Evolutionary conservation across 208 protist genomes (phyloP).

Genomic region (Wallacemonas collosoma): DNA sequence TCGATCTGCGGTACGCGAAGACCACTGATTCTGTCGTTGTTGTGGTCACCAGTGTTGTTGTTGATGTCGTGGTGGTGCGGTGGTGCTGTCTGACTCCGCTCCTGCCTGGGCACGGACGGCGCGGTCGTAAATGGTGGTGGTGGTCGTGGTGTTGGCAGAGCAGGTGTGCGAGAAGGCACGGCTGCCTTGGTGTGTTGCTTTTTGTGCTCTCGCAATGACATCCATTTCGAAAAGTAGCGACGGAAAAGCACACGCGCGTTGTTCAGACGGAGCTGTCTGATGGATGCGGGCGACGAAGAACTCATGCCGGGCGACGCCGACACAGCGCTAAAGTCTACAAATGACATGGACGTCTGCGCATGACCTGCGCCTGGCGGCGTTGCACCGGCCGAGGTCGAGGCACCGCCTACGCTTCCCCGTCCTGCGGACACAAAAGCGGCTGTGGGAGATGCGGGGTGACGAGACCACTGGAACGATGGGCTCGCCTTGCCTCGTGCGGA

Average conservation of each 20-base stretch:
- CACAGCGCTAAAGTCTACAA: too few relatives aligned
- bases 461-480: constrained; percentile 10
- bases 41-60: too few relatives aligned
- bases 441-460: not conserved
- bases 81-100: constrained; percentile 5
- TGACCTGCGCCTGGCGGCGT: not conserved
- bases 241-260: not conserved
- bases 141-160: not conserved
- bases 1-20: too few relatives aligned
- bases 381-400: not conserved
- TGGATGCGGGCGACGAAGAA: not conserved
- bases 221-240: constrained; percentile 10
- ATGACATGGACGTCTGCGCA: too few relatives aligned
- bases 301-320: too few relatives aligned
- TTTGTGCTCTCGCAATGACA: not conserved
- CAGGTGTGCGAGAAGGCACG: too few relatives aligned
- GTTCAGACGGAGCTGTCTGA: constrained; percentile 6
- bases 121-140: not conserved
- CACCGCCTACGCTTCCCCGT: not conserved
- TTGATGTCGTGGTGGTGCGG: not conserved
- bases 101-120: not conserved
- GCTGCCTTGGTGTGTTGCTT: too few relatives aligned
- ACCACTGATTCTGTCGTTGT: too few relatives aligned
- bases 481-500: not conserved
- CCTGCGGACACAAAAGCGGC: too few relatives aligned